These are phyloP conservation scores for Dictyostelium firmibasis DNA, from an alignment of 78 protist species.

Conservation along the genomic window DNA sequence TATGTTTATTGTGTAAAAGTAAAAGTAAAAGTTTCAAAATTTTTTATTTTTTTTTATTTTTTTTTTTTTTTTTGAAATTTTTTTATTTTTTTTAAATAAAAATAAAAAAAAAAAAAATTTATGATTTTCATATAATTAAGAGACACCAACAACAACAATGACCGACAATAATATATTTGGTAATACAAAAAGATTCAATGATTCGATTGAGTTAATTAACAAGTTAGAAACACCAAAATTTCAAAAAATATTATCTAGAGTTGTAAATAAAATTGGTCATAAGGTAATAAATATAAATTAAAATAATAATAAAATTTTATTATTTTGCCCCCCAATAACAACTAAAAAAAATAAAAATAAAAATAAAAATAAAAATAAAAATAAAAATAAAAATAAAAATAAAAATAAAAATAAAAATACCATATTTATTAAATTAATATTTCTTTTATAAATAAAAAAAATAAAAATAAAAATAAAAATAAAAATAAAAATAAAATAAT, in stretches of 20 bases:
- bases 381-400: no score
- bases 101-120: no score
- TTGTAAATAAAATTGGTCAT: constrained; percentile 58
- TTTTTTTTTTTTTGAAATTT: no score
- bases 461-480: background rate
- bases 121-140: background rate
- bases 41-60: no score
- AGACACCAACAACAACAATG: background rate
- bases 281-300: constrained; percentile 8
- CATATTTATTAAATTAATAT: no score
- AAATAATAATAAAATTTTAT: background rate
- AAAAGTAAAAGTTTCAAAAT: no score
- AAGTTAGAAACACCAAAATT: constrained; percentile 44
- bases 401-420: no score
- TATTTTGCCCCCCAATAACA: no score
- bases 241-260: constrained; percentile 41
- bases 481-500: background rate
- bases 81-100: no score
- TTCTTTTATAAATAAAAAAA: no score
- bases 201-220: constrained; percentile 54
- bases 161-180: constrained; percentile 6
- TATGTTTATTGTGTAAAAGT: no score
- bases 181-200: constrained; percentile 60
- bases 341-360: background rate
- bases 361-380: no score